Evolutionary conservation across 768 basidiomycete genomes (phyloP).

Genomic region (Mycena polygramma): DNA sequence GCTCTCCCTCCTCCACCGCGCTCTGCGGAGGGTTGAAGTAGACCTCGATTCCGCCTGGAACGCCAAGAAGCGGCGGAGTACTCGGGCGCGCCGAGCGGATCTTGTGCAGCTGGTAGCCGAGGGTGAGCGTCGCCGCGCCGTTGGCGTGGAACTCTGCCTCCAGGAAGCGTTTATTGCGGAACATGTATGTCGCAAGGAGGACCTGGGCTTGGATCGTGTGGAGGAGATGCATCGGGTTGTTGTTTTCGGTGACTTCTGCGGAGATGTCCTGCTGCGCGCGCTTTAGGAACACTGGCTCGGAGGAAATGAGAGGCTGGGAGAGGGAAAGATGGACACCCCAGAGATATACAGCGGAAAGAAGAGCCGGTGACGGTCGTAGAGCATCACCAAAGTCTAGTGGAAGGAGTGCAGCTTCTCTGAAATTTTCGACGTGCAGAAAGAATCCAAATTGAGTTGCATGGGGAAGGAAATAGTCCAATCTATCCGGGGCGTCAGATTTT

Average conservation of each 20-base stretch:
- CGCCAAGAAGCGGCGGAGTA: neutral
- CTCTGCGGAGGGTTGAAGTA: no score
- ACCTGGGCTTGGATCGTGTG: constrained; percentile 32
- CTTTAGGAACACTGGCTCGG: constrained; percentile 16
- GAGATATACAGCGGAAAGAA: constrained; percentile 29
- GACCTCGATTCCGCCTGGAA: neutral
- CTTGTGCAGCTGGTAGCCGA: constrained; percentile 24
- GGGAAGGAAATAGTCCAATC: constrained; percentile 28
- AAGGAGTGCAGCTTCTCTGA: constrained; percentile 17
- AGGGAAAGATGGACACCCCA: constrained; percentile 26
- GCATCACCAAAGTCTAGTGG: constrained; percentile 24
- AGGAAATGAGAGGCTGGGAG: constrained; percentile 9
- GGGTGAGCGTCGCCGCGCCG: constrained; percentile 23
- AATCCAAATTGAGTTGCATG: constrained; percentile 32
- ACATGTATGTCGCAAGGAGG: constrained; percentile 28
- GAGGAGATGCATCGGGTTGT: neutral
- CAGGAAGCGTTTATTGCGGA: constrained; percentile 19
- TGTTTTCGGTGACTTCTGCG: neutral
- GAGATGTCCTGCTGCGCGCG: constrained; percentile 24
- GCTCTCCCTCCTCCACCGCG: constrained; percentile 33
- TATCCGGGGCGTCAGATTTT: neutral
- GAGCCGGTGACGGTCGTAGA: constrained; percentile 23
- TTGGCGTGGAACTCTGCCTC: constrained; percentile 27
- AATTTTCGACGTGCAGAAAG: constrained; percentile 24
- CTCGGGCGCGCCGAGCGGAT: constrained; percentile 13